These are phyloP conservation scores for Lentinula boryana DNA, from an alignment of 768 basidiomycete species.

Conservation along the genomic window DNA sequence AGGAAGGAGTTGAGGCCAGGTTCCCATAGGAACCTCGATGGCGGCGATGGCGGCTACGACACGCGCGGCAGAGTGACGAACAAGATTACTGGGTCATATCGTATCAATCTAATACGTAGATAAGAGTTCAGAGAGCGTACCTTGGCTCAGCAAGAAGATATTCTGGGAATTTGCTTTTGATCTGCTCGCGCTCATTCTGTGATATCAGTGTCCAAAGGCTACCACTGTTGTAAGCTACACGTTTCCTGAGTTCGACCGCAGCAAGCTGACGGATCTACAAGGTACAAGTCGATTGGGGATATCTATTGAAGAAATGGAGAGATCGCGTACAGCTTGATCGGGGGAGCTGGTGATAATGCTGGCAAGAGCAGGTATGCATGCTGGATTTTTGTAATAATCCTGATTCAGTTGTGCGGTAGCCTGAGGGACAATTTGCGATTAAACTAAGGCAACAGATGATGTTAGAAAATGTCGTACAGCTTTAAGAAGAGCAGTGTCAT, in stretches of 20 bases:
- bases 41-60: conserved; percentile 90
- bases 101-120: conserved; percentile 10
- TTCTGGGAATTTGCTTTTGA: conserved; percentile 80
- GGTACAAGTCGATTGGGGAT: conserved; percentile 6
- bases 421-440: conserved; percentile 20
- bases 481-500: conserved; percentile 87
- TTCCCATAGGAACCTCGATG: conserved; percentile 72
- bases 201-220: conserved; percentile 75
- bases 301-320: conserved; percentile 1
- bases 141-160: conserved; percentile 71
- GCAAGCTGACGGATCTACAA: conserved; percentile 91
- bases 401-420: conserved; percentile 89
- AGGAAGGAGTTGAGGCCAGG: conserved; percentile 85
- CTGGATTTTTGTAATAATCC: conserved; percentile 87
- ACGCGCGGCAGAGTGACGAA: conserved; percentile 89
- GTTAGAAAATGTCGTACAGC: conserved; percentile 49
- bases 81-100: conserved; percentile 58
- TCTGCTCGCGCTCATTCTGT: conserved; percentile 64
- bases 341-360: conserved; percentile 81
- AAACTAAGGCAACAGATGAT: conserved; percentile 9
- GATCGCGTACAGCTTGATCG: conserved; percentile 67
- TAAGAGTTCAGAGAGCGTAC: conserved; percentile 36
- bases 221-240: conserved; percentile 73
- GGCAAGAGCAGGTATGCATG: conserved; percentile 88
- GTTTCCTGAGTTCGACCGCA: conserved; percentile 94